These are phyloP conservation scores for Colletotrichum lindemuthianum DNA, from an alignment of 2,329 filamentous ascomycete genomes.

Conservation along the genomic window DNA sequence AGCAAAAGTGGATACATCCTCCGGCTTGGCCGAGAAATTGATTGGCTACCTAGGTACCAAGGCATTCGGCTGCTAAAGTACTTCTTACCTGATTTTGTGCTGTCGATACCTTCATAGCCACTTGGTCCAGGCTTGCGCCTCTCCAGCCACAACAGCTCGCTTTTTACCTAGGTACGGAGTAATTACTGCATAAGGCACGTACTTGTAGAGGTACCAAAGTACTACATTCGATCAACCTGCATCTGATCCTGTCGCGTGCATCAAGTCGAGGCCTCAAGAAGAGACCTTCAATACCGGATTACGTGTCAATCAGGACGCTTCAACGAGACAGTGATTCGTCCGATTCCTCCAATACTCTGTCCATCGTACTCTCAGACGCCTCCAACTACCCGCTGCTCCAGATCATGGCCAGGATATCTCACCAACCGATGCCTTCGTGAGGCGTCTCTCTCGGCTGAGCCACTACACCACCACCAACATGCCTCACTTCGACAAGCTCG, in stretches of 20 bases:
- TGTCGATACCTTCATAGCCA: no score
- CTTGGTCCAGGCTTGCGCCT: not conserved
- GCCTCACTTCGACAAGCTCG: conserved; percentile 60
- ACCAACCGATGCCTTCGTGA: conserved; percentile 33
- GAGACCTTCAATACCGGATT: conserved; percentile 12
- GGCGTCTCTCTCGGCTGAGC: conserved; percentile 33
- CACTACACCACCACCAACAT: conserved; percentile 47
- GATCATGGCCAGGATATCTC: conserved; percentile 32
- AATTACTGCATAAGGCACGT: no score
- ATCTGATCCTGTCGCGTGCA: conserved; percentile 30
- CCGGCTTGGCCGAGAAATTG: no score
- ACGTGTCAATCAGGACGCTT: not conserved
- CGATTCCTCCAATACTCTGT: not conserved
- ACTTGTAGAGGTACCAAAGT: no score
- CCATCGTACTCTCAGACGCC: not conserved
- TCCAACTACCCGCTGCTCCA: not conserved
- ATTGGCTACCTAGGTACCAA: no score
- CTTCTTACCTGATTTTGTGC: no score
- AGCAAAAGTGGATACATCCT: not conserved
- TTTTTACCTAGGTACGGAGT: no score
- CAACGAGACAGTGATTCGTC: not conserved
- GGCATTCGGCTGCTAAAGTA: no score
- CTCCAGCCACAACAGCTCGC: conserved; percentile 19
- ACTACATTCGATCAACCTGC: not conserved
- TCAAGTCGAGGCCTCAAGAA: conserved; percentile 25